phyloP scores from a whole-genome alignment of 2,329 filamentous ascomycete genomes.

The Leptosphaerulina australis region DNA sequence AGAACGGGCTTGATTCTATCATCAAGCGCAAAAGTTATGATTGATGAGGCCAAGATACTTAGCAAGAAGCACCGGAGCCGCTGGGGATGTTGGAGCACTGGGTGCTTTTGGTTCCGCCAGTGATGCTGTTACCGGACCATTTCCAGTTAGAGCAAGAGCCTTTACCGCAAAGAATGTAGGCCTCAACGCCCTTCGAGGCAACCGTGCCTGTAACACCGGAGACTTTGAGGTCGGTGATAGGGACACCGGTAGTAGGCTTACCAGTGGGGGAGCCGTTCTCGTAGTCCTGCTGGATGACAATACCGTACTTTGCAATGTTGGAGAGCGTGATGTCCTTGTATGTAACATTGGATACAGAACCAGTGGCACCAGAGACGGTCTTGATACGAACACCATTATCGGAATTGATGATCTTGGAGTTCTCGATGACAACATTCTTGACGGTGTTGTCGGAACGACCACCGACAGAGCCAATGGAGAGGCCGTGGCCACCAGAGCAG shows the following conservation, averaged over 20 bases:
- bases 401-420: constrained; percentile 57
- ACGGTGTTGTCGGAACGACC: constrained; percentile 60
- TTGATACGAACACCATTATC: constrained; percentile 65
- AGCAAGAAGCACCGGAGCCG: too few relatives aligned
- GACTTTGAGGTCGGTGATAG: constrained; percentile 53
- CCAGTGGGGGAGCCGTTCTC: constrained; percentile 53
- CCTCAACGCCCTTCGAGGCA: constrained; percentile 40
- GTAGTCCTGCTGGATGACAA: constrained; percentile 60
- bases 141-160: constrained; percentile 61
- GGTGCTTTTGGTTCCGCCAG: not conserved
- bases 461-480: constrained; percentile 64
- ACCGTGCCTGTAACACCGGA: constrained; percentile 50
- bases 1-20: too few relatives aligned
- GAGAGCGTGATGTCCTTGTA: constrained; percentile 55
- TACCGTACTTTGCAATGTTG: constrained; percentile 55
- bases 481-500: constrained; percentile 59
- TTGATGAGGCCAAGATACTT: too few relatives aligned
- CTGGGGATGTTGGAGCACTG: too few relatives aligned
- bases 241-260: constrained; percentile 54
- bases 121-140: constrained; percentile 53
- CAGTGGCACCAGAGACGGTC: constrained; percentile 59
- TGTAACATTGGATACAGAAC: constrained; percentile 55
- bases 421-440: constrained; percentile 57
- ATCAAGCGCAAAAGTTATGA: too few relatives aligned
- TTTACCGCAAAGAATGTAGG: constrained; percentile 62